Evolutionary conservation across 768 basidiomycete species (phyloP).

Genomic region (Chalciporus piperatus): DNA sequence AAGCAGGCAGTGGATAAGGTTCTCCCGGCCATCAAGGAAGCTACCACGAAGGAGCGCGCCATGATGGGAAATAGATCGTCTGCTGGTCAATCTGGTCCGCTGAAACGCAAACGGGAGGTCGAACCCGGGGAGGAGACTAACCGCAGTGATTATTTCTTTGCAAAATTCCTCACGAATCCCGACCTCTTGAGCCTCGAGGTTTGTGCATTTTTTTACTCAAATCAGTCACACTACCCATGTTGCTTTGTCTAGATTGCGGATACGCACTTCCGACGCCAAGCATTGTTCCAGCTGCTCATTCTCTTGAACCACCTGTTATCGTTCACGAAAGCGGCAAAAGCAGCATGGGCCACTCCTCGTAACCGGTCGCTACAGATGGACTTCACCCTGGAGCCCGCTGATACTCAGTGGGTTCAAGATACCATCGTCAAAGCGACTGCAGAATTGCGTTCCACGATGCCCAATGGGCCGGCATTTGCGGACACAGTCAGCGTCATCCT

Average conservation of each 20-base stretch:
- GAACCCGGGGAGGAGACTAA: conserved; percentile 52
- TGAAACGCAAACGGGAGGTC: conserved; percentile 68
- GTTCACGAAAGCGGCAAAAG: conserved; percentile 69
- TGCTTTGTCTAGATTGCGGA: conserved; percentile 66
- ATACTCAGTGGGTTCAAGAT: conserved; percentile 77
- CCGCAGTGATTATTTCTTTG: conserved; percentile 80
- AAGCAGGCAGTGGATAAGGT: conserved; percentile 69
- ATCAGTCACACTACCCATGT: conserved; percentile 3
- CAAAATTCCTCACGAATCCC: conserved; percentile 88
- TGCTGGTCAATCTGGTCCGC: conserved; percentile 31
- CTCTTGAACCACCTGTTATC: conserved; percentile 72
- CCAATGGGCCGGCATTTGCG: conserved; percentile 72
- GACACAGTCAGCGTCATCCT: conserved; percentile 71
- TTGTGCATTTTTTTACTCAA: conserved; percentile 16
- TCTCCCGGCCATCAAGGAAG: conserved; percentile 77
- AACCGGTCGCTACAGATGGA: conserved; percentile 84
- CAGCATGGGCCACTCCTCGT: conserved; percentile 54
- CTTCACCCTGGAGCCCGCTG: conserved; percentile 65
- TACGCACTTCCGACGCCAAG: conserved; percentile 89
- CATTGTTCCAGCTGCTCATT: conserved; percentile 81
- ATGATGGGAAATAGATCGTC: conserved; percentile 75
- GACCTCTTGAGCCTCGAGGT: conserved; percentile 89
- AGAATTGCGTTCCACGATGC: conserved; percentile 69
- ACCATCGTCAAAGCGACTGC: conserved; percentile 52
- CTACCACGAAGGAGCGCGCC: conserved; percentile 82